A percentile compares a stretch with the other conserved stretches of the same genome.
Conservation (phyloP, 1,139 yeast species). For the Magnusiomyces magnusii region DNA sequence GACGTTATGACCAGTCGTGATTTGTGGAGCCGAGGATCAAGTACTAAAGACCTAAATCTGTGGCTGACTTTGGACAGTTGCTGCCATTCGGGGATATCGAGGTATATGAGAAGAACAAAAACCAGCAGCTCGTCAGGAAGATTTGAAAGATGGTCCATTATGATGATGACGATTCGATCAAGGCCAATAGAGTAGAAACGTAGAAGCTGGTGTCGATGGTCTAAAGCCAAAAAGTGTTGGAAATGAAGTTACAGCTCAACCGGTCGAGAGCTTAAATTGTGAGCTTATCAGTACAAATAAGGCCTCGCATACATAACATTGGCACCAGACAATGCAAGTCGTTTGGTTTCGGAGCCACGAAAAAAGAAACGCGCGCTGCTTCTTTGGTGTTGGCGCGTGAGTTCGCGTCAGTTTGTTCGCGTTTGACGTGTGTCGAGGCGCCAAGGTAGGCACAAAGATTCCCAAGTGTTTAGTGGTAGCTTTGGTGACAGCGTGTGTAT, state of each 20-base stretch:
- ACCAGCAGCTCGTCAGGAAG: constrained; percentile 5
- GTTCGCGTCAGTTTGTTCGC: too few relatives aligned
- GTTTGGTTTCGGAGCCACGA: background rate
- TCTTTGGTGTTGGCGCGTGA: too few relatives aligned
- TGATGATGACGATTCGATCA: background rate
- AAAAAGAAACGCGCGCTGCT: background rate
- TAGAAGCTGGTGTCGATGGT: too few relatives aligned
- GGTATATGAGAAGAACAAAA: background rate
- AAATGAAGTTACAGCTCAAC: background rate
- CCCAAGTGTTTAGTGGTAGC: too few relatives aligned
- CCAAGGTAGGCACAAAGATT: too few relatives aligned
- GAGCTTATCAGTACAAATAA: background rate
- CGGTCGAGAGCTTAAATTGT: background rate
- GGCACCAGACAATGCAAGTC: background rate
- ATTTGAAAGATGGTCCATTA: constrained; percentile 1
- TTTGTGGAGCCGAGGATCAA: constrained; percentile 3
- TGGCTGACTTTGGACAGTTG: constrained; percentile 1
- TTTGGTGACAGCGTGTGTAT: background rate
- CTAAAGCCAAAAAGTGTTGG: too few relatives aligned
- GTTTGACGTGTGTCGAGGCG: too few relatives aligned
- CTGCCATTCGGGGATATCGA: constrained; percentile 5
- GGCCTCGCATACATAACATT: background rate
- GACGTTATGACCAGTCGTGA: constrained; percentile 1
- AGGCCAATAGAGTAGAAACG: too few relatives aligned
- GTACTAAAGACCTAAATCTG: background rate